Percentiles rank a stretch among this genome's conserved stretches.
phyloP scores from a whole-genome alignment of 1,284 basidiomycete genomes.

The Violaceomyces palustris region DNA sequence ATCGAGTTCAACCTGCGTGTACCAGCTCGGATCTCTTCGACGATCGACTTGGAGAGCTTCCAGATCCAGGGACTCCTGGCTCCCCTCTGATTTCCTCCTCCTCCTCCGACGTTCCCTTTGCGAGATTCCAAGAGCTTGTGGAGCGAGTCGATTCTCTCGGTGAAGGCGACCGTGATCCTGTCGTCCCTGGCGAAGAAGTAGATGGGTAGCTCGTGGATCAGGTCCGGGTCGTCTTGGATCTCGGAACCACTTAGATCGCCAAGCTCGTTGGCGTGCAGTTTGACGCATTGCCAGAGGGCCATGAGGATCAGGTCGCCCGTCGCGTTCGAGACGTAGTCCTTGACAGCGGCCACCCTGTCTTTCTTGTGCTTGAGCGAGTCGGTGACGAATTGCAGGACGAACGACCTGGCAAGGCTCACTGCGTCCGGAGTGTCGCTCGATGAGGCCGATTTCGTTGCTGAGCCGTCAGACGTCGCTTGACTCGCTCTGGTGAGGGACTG shows the following conservation, averaged over 20 bases:
- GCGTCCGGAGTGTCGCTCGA: slow-evolving; percentile 19
- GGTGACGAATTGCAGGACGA: slow-evolving; percentile 40
- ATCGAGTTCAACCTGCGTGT: too few species aligned
- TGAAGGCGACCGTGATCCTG: slow-evolving; percentile 19
- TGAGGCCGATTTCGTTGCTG: neutral
- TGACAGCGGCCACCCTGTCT: slow-evolving; percentile 37
- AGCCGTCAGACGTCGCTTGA: neutral
- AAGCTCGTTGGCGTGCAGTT: slow-evolving; percentile 5
- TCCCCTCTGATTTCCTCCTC: too few species aligned
- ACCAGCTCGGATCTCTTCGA: too few species aligned
- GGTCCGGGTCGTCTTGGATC: slow-evolving; percentile 8
- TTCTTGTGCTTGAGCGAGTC: slow-evolving; percentile 20
- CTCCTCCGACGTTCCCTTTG: too few species aligned
- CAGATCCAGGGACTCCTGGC: too few species aligned
- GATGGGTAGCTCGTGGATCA: slow-evolving; percentile 23
- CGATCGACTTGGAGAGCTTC: too few species aligned
- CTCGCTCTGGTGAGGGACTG: slow-evolving; percentile 2
- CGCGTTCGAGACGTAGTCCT: slow-evolving; percentile 47
- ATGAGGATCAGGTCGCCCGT: slow-evolving; percentile 44
- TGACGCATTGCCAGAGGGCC: slow-evolving; percentile 38
- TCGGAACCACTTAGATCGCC: neutral
- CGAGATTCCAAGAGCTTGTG: slow-evolving; percentile 1
- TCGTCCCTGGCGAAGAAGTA: slow-evolving; percentile 46
- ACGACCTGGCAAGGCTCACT: slow-evolving; percentile 12
- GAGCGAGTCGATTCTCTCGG: slow-evolving; percentile 8